These are phyloP conservation scores for Mitragyna speciosa DNA, from an alignment of 257 asterid genomes.

Conservation along the genomic window DNA sequence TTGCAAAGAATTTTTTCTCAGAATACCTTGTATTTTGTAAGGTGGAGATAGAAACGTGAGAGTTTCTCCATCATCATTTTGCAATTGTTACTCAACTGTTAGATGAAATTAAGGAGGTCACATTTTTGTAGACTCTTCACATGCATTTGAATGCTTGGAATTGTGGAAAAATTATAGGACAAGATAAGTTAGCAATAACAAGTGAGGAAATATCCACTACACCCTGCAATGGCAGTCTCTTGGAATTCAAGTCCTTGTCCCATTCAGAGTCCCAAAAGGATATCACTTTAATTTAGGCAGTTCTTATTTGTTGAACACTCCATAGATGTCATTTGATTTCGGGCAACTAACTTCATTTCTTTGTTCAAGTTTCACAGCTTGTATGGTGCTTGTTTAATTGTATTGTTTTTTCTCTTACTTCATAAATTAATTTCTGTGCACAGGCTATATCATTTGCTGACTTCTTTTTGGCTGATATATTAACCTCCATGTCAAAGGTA, in stretches of 20 bases:
- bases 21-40: neutral
- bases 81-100: neutral
- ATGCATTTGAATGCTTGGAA: neutral
- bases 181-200: neutral
- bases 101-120: neutral
- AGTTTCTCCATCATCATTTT: neutral
- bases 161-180: neutral
- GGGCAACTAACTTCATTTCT: neutral
- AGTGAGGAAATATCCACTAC: neutral
- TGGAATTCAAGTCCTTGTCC: neutral
- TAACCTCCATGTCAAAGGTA: slow-evolving; percentile 99
- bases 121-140: neutral
- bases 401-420: slow-evolving; percentile 24
- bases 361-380: neutral
- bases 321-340: neutral
- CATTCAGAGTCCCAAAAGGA: neutral
- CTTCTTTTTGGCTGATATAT: slow-evolving; percentile 94
- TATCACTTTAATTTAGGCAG: neutral
- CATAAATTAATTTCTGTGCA: slow-evolving; percentile 22
- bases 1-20: neutral
- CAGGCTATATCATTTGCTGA: slow-evolving; percentile 97
- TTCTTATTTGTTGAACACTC: neutral
- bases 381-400: neutral
- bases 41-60: neutral
- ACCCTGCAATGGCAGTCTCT: neutral